Percentiles rank a stretch among this genome's conserved stretches.
Evolutionary conservation across 2,329 filamentous ascomycete species (phyloP).

Genomic region (Neopestalotiopsis sp.): DNA sequence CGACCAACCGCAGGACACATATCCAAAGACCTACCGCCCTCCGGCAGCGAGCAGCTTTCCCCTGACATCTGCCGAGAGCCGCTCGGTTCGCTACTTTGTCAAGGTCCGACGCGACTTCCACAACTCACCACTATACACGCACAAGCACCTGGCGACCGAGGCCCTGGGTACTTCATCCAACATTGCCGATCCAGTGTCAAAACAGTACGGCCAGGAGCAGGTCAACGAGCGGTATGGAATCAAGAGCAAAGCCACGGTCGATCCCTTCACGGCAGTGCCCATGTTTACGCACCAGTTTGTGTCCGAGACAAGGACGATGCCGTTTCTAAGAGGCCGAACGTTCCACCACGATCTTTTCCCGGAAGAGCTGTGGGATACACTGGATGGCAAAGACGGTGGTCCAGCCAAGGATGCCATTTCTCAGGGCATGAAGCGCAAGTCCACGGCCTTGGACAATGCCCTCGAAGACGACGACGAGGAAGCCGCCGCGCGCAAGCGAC

Average conservation of each 20-base stretch:
- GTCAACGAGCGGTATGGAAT: conserved; percentile 61
- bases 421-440: conserved; percentile 44
- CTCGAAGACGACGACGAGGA: conserved; percentile 33
- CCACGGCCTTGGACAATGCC: conserved; percentile 50
- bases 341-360: conserved; percentile 60
- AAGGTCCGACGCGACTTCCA: conserved; percentile 63
- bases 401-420: conserved; percentile 36
- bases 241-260: conserved; percentile 59
- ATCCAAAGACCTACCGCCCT: conserved; percentile 55
- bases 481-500: conserved; percentile 23
- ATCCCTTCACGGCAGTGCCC: conserved; percentile 64
- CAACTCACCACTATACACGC: conserved; percentile 60
- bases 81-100: conserved; percentile 56
- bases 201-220: conserved; percentile 61
- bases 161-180: conserved; percentile 31
- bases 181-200: conserved; percentile 44
- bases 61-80: conserved; percentile 49
- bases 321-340: conserved; percentile 56
- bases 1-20: conserved; percentile 62
- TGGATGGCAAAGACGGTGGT: conserved; percentile 51
- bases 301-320: conserved; percentile 55
- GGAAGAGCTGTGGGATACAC: conserved; percentile 57
- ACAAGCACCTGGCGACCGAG: conserved; percentile 45
- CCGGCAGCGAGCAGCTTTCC: conserved; percentile 44
- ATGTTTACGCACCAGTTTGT: conserved; percentile 62